phyloP scores from a whole-genome alignment of 345 rosid species.

The Linum lewisii region DNA sequence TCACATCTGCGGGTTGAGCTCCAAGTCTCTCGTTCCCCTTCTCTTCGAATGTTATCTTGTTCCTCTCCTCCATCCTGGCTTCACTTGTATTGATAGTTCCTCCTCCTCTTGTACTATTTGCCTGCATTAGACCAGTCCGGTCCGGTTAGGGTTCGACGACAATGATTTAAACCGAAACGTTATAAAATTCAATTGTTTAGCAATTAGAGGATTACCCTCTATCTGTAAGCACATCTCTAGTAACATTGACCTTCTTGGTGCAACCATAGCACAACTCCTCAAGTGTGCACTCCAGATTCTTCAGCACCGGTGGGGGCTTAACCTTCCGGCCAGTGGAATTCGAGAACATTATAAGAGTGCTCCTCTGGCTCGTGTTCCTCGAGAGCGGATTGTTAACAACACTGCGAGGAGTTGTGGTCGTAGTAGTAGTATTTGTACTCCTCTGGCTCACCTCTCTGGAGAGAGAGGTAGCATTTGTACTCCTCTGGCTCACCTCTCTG shows the following conservation, averaged over 20 bases:
- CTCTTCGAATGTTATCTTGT: slow-evolving; percentile 76
- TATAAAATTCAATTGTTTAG: neutral
- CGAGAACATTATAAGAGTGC: slow-evolving; percentile 47
- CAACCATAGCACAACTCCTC: slow-evolving; percentile 71
- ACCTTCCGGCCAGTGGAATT: slow-evolving; percentile 41
- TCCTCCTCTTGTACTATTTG: slow-evolving; percentile 55
- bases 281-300: slow-evolving; percentile 63
- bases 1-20: slow-evolving; percentile 53
- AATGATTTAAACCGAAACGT: no score
- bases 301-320: slow-evolving; percentile 50
- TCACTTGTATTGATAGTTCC: slow-evolving; percentile 42
- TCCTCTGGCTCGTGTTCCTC: slow-evolving; percentile 3
- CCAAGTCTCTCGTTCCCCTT: slow-evolving; percentile 81
- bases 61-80: slow-evolving; percentile 92
- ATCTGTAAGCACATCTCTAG: slow-evolving; percentile 45
- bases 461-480: neutral
- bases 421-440: no score
- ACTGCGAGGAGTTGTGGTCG: no score
- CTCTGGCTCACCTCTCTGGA: no score
- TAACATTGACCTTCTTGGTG: slow-evolving; percentile 43
- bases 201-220: slow-evolving; percentile 35
- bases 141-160: neutral
- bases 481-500: no score
- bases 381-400: neutral
- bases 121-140: slow-evolving; percentile 22